Base-by-base conservation (phyloP, 2,329 filamentous ascomycete species). In the Phoma sp. region DNA sequence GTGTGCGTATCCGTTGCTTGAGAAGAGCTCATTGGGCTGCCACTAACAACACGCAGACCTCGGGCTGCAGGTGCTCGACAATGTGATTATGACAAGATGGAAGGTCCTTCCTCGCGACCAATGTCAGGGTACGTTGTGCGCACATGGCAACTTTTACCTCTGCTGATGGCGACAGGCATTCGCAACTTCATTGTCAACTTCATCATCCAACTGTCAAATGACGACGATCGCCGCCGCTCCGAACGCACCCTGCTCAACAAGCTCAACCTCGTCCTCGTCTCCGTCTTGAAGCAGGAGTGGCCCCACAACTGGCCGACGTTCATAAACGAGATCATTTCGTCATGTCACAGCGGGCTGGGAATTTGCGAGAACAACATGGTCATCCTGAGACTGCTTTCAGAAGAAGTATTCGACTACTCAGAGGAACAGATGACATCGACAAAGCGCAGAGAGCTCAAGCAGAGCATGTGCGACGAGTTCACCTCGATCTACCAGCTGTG, bases 331-430 rank as follows among this genome's bases (percentile, higher is more conserved):
- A 99, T 99, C 77, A 92, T 99, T 68, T 90, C 92, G 18, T 93
- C 95, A 50, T 98, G 93, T 78, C 93, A 96, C 75, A 93, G 91
- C 65, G 97, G 90, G 77, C 82, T 99, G 47, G 95, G 93, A 30
- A 96, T 99, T 68, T 99, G 96, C 84, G 95, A 99, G 80, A 99
- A 99, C 82, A 99, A 99, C 83, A 99, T 99, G 95, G 92, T 91
- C 61, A 98, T 99, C 67, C 85, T 99, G 65, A 89, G 95, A 56
- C 81, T 99, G 67, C 84, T 99, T 38, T 99, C 95, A 6, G 95
- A 99, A 76, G 95, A 99, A 77, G 93, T 99, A 30, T 99, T 99
- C 72, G 95, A 99, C 80, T 99, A 96, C 77, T 99, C 95, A 1
- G 92, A 93, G 61, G 95, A 99, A 73, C 92, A 97, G 76, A 97